A percentile compares a stretch with the other conserved stretches of the same genome.
Conservation (phyloP, 2,329 filamentous ascomycete genomes). For the Myriangium duriaei region DNA sequence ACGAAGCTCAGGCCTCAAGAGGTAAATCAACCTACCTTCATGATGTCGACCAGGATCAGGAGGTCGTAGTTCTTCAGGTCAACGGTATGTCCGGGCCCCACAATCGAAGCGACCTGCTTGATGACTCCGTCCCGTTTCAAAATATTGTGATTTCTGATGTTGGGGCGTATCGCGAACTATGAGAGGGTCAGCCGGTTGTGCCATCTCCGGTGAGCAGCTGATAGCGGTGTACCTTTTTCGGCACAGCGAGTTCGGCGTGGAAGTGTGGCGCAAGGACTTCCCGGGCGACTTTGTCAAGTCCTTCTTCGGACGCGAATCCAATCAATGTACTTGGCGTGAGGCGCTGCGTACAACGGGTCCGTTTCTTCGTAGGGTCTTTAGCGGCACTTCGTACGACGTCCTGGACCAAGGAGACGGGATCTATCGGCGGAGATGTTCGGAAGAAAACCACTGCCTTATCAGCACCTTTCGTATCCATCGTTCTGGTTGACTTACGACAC, state of each 20-base stretch:
- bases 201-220: background rate
- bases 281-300: constrained; percentile 51
- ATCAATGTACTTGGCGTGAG: constrained; percentile 47
- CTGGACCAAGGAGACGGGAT: constrained; percentile 48
- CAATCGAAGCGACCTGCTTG: constrained; percentile 52
- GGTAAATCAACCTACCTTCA: constrained; percentile 47
- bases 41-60: constrained; percentile 68
- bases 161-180: constrained; percentile 80
- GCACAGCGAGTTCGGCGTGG: constrained; percentile 34
- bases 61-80: constrained; percentile 67
- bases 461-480: too few relatives aligned
- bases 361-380: constrained; percentile 37
- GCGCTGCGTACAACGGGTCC: constrained; percentile 46
- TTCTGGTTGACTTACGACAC: constrained; percentile 35
- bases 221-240: constrained; percentile 44
- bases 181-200: background rate
- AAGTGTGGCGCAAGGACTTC: constrained; percentile 54
- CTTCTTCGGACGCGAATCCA: constrained; percentile 56
- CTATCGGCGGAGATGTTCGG: constrained; percentile 42
- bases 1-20: too few relatives aligned
- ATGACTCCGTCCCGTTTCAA: constrained; percentile 59
- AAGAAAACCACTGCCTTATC: constrained; percentile 42
- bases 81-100: constrained; percentile 59
- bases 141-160: constrained; percentile 57
- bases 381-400: constrained; percentile 45